Conservation (phyloP, 352 stramenopile species). For the Phytophthora aleatoria region DNA sequence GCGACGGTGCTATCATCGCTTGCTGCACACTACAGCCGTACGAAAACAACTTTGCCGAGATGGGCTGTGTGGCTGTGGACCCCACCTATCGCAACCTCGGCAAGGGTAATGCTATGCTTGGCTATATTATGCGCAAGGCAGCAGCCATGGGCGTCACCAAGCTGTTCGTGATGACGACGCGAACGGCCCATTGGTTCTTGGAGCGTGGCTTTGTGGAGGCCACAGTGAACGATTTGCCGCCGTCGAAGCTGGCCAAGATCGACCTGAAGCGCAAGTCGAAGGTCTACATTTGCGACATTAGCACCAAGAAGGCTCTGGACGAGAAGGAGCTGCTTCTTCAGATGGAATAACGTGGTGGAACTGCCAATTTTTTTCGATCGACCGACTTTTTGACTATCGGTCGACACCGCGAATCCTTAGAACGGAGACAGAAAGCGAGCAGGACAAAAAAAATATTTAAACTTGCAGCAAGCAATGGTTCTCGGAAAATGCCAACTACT, state of each 20-base stretch:
- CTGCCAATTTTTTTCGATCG: slow-evolving; percentile 26
- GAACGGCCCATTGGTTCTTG: slow-evolving; percentile 98
- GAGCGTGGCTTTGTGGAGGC: slow-evolving; percentile 95
- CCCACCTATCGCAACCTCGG: slow-evolving; percentile 83
- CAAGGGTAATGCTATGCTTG: slow-evolving; percentile 91
- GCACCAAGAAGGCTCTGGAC: slow-evolving; percentile 77
- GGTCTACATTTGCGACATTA: slow-evolving; percentile 91
- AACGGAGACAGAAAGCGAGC: slow-evolving; percentile 18
- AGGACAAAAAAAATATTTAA: slow-evolving; percentile 31
- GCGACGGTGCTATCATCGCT: slow-evolving; percentile 89
- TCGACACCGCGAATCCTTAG: slow-evolving; percentile 31
- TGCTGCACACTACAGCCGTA: slow-evolving; percentile 91
- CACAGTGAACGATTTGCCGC: slow-evolving; percentile 85
- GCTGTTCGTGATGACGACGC: slow-evolving; percentile 97
- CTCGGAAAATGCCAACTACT: slow-evolving; percentile 26
- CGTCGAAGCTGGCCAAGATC: slow-evolving; percentile 77
- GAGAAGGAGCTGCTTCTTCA: slow-evolving; percentile 86
- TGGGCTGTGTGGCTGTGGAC: slow-evolving; percentile 91
- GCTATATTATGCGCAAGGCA: slow-evolving; percentile 90
- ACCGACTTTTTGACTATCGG: slow-evolving; percentile 34
- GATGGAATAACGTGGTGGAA: slow-evolving; percentile 39
- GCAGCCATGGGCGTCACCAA: slow-evolving; percentile 86
- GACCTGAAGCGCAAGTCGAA: slow-evolving; percentile 87
- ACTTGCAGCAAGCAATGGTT: slow-evolving; percentile 20
- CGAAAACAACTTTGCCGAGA: slow-evolving; percentile 90